Base-by-base conservation (phyloP, 2,329 filamentous ascomycete species). In the Zalaria obscura region DNA sequence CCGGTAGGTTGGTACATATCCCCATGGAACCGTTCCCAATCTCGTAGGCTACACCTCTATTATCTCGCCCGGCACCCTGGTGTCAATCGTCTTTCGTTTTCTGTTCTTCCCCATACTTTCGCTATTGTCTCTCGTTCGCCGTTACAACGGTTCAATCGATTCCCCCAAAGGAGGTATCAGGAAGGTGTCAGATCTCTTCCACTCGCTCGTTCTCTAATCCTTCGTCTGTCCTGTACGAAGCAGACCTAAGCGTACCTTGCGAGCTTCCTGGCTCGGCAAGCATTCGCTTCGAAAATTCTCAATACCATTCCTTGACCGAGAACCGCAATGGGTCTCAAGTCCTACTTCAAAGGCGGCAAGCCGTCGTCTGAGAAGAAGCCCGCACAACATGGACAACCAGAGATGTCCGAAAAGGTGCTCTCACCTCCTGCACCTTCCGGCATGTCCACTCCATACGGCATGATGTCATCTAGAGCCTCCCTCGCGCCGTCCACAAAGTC, bases 321-420 rank as follows among this genome's bases (percentile, higher is more conserved):
- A 35, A 29, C 53, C 18, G 60, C 43, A 35, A 81, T 81, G 78
- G 76, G 76, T 45, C 53, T 81, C 46, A 68, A 65, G 39, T 72
- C 60, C 54, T 81, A 80, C 52, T 79, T 81, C 66, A 78, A 74
- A 62, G 63, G 70, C 36, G 65, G 66, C 42, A 66, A 67, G 63
- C 61, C 62, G 11, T 55, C 57, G 38, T 8, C 25, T 9, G 43
- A 53, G 5, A 50, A 51, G 42, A 52, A 51, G 38, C 43, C 54
- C 4, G 36, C 48, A 1, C 40, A 47, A n/a, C 32, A 47, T 37
- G 43, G 41, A 37, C 48, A 39, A 39, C 52, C 39, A 27, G 54
- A 48, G 33, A 42, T 45, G 34, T 60, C 61, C 3, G 67, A 70
- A 42, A 69, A 67, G 47, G 49, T 35, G 25, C 38, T 44, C 26